Percentiles rank a stretch among this genome's conserved stretches.
Evolutionary conservation across 1,284 basidiomycete genomes (phyloP).

Genomic region (Anthracocystis panici-leucophaei): DNA sequence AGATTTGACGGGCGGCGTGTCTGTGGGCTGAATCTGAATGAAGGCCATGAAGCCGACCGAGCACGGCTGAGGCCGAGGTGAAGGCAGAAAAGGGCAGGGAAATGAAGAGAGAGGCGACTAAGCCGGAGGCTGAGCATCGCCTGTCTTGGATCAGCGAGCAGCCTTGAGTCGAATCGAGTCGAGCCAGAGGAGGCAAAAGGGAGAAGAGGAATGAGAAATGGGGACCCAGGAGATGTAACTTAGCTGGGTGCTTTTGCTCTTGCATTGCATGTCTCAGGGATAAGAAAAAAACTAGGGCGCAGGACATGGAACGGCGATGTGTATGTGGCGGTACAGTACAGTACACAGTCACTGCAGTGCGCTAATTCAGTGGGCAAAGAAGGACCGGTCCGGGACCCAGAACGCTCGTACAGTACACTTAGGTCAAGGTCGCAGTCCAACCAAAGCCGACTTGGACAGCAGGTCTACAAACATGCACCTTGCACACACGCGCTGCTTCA

Average conservation of each 20-base stretch:
- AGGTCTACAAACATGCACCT: too few species aligned
- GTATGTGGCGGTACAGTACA: too few species aligned
- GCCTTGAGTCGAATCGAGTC: neutral
- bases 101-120: neutral
- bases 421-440: too few species aligned
- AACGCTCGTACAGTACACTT: too few species aligned
- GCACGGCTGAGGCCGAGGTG: too few species aligned
- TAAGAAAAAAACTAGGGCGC: neutral
- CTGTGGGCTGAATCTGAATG: slow-evolving; percentile 5
- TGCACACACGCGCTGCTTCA: too few species aligned
- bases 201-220: neutral
- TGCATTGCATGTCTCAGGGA: neutral
- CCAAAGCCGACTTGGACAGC: too few species aligned
- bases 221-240: neutral
- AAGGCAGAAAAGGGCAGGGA: too few species aligned
- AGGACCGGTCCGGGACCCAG: too few species aligned
- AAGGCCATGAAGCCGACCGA: neutral
- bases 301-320: neutral
- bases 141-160: slow-evolving; percentile 8
- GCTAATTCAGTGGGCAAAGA: too few species aligned
- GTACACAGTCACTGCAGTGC: too few species aligned
- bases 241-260: neutral
- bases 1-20: neutral
- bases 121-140: neutral
- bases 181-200: neutral